Conservation (phyloP, 1,284 basidiomycete species). For the Apiotrichum sp. region DNA sequence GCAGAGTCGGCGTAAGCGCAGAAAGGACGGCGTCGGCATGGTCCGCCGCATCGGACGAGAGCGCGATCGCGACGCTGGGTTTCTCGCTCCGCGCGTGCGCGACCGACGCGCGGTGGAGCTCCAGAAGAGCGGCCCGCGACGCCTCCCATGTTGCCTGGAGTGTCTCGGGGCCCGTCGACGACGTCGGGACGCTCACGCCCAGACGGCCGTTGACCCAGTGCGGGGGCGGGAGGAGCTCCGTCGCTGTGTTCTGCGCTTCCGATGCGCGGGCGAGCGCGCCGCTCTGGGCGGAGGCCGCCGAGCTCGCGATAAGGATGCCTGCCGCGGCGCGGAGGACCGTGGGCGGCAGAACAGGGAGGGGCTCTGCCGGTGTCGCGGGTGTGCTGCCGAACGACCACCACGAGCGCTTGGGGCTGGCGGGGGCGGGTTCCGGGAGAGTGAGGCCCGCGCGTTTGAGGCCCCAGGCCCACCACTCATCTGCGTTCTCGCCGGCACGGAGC, state of each 20-base stretch:
- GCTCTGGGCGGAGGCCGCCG: conserved; percentile 59
- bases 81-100: conserved; percentile 54
- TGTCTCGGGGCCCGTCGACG: conserved; percentile 53
- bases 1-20: conserved; percentile 50
- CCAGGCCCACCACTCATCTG: conserved; percentile 41
- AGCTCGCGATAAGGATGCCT: conserved; percentile 62
- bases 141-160: conserved; percentile 61
- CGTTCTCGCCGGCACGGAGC: conserved; percentile 30
- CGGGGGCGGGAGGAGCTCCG: conserved; percentile 69
- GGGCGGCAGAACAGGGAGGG: conserved; percentile 19
- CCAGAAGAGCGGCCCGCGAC: conserved; percentile 65
- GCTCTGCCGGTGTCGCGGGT: not conserved
- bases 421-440: not conserved
- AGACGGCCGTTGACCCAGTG: not conserved
- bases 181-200: not conserved
- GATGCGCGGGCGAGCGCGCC: conserved; percentile 70
- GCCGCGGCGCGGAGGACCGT: conserved; percentile 63
- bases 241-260: conserved; percentile 71
- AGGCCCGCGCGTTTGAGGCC: conserved; percentile 31
- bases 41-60: conserved; percentile 57
- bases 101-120: conserved; percentile 69
- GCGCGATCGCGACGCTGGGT: conserved; percentile 52
- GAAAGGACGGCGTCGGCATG: conserved; percentile 62
- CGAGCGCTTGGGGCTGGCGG: not conserved
- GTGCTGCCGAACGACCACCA: conserved; percentile 1